Evolutionary conservation across 768 basidiomycete genomes (phyloP), one percentile per base, ranked within the genome.

Genomic region (Phaeolepiota aurea): DNA sequence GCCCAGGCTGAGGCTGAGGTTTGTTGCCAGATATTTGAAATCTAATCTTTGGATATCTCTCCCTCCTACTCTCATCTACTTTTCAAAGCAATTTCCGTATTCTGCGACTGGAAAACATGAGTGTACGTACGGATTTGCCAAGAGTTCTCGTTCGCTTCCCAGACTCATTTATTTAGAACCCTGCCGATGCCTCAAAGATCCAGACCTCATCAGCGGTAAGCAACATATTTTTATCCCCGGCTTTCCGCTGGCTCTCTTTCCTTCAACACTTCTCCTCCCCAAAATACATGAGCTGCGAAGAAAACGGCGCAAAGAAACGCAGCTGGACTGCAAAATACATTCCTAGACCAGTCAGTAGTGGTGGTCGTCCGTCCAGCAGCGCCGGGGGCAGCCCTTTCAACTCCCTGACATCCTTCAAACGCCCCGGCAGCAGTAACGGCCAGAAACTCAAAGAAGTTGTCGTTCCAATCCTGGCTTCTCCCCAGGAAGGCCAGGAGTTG

Each of bases 281-380:
- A 9, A 9, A 9, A 35, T 9, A 35, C 34, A 38, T 38, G 37
- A 38, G 20, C 20, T 15, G 7, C 5, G 37, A 18, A 38, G 11
- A 38, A 19, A 15, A 38, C 11, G 18, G 15, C 10, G 15, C 51
- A 25, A 59, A 62, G 44, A 59, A 51, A 48, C 59, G 64, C 33
- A 53, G 51, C 35, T 69, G 69, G 66, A 49, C 61, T 31, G 45
- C 62, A 5, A 7, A 16, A 18, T 64, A 63, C 47, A 57, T 64
- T 14, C 55, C 66, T 11, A 48, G 63, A 30, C 57, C 64, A 5
- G 52, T 57, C 32, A 60, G 57, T 47, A 60, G 56, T 34, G 43
- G 50, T 13, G 53, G 56, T 35, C 39, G 54, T 16, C 51, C 53
- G 20, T 16, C 35, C 14, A 51, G 50, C n/a, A 47, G 43, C 32